A percentile compares a stretch with the other conserved stretches of the same genome.
These are phyloP conservation scores for Saccharomyces hybrid DNA, from an alignment of 1,139 yeast genomes.

Conservation along the genomic window DNA sequence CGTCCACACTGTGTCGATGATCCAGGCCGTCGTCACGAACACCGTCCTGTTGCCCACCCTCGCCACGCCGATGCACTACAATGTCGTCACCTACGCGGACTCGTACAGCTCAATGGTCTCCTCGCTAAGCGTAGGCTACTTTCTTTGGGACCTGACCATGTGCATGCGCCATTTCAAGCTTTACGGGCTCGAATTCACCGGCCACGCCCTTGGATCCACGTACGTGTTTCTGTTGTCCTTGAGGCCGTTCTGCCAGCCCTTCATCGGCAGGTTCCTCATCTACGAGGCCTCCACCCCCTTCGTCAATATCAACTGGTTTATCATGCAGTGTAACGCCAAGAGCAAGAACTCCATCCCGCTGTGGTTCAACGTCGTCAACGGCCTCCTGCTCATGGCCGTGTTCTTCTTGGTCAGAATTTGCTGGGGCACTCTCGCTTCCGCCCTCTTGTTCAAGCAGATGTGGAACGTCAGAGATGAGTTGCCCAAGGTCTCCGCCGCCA, in stretches of 20 bases:
- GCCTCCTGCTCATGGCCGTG: conserved; percentile 56
- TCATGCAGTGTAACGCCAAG: conserved; percentile 54
- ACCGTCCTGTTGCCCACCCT: conserved; percentile 30
- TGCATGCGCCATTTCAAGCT: conserved; percentile 52
- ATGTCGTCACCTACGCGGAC: conserved; percentile 41
- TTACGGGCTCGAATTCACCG: conserved; percentile 74
- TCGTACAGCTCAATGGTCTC: conserved; percentile 71
- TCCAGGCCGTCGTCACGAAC: conserved; percentile 61
- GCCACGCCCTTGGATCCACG: conserved; percentile 57
- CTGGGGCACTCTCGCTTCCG: conserved; percentile 80
- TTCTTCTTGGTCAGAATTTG: conserved; percentile 74
- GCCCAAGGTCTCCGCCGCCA: conserved; percentile 38
- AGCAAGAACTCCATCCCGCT: conserved; percentile 39
- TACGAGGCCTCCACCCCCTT: conserved; percentile 94
- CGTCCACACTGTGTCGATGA: conserved; percentile 81
- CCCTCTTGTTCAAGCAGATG: conserved; percentile 30
- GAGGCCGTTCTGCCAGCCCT: conserved; percentile 70
- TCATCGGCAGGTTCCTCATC: conserved; percentile 73
- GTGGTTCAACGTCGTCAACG: conserved; percentile 56
- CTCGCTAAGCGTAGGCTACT: conserved; percentile 74
- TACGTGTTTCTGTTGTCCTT: conserved; percentile 53
- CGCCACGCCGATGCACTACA: conserved; percentile 17
- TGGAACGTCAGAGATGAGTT: conserved; percentile 35
- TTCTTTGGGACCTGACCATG: conserved; percentile 77
- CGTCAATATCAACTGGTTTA: conserved; percentile 88